phyloP scores from a whole-genome alignment of 768 basidiomycete genomes.

The Trametes cinnabarina region DNA sequence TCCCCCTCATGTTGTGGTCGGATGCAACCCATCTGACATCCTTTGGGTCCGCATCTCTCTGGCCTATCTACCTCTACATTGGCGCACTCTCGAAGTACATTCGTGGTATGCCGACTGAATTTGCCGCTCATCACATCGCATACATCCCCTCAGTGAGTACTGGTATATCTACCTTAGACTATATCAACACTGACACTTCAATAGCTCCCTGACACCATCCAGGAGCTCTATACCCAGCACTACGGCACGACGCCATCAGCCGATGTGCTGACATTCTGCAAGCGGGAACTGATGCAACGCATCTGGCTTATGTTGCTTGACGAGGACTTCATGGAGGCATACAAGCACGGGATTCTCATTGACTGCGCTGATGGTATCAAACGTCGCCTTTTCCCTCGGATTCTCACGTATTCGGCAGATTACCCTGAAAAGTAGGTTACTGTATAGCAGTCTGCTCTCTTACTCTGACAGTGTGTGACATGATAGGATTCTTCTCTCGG shows the following conservation, averaged over 20 bases:
- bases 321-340: slow-evolving; percentile 25
- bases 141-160: slow-evolving; percentile 42
- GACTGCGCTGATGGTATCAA: slow-evolving; percentile 26
- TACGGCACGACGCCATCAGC: slow-evolving; percentile 15
- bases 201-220: slow-evolving; percentile 34
- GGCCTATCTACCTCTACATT: slow-evolving; percentile 42
- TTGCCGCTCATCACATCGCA: slow-evolving; percentile 40
- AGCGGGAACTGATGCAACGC: slow-evolving; percentile 31
- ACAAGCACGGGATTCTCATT: slow-evolving; percentile 27
- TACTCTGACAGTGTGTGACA: too few relatives aligned
- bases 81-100: slow-evolving; percentile 44
- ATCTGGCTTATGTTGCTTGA: slow-evolving; percentile 25
- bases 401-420: slow-evolving; percentile 32
- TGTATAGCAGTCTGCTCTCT: neutral
- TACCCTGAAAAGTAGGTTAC: slow-evolving; percentile 36
- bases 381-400: slow-evolving; percentile 23
- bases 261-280: slow-evolving; percentile 30
- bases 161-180: neutral
- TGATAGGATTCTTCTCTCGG: slow-evolving; percentile 30
- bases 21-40: slow-evolving; percentile 28
- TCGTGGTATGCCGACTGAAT: slow-evolving; percentile 27
- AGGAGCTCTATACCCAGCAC: slow-evolving; percentile 27
- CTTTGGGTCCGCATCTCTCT: slow-evolving; percentile 30
- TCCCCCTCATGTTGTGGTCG: slow-evolving; percentile 25
- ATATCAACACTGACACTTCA: neutral